These are phyloP conservation scores for Aspergillus alliaceus DNA, from an alignment of 2,329 filamentous ascomycete genomes.

Conservation along the genomic window DNA sequence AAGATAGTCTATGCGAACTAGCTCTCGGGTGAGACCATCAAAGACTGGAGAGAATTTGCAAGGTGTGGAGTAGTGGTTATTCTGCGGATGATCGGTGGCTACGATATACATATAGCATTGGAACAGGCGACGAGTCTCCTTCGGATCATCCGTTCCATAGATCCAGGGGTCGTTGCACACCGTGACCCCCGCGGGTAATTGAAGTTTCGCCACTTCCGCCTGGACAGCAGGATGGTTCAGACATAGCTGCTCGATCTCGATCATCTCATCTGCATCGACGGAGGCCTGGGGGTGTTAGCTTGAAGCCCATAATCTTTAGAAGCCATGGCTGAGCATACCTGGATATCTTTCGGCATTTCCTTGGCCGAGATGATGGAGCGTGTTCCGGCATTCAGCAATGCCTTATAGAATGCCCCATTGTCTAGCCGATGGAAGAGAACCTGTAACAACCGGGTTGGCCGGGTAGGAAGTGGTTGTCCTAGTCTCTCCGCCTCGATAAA, in stretches of 20 bases:
- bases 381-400: conserved; percentile 42
- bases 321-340: conserved; percentile 36
- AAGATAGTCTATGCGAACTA: conserved; percentile 68
- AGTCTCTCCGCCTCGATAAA: conserved; percentile 64
- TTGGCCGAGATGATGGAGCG: conserved; percentile 37
- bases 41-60: conserved; percentile 47
- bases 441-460: conserved; percentile 55
- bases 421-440: conserved; percentile 49
- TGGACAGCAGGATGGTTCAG: conserved; percentile 56
- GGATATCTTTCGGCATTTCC: conserved; percentile 49
- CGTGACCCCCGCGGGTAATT: conserved; percentile 57
- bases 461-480: conserved; percentile 49
- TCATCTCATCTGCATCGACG: conserved; percentile 60
- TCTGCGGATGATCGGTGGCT: conserved; percentile 34
- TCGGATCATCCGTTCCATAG: conserved; percentile 53
- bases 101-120: conserved; percentile 43
- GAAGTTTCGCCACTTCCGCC: conserved; percentile 59
- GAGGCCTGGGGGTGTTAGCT: conserved; percentile 51
- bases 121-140: conserved; percentile 41
- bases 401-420: conserved; percentile 44
- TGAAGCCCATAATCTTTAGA: too few relatives aligned
- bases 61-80: conserved; percentile 38
- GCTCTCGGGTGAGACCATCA: conserved; percentile 60
- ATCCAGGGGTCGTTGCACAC: conserved; percentile 68
- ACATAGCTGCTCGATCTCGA: conserved; percentile 57